Conservation (phyloP, 371 early-diverging fungal genomes). For the Circinella umbellata region DNA sequence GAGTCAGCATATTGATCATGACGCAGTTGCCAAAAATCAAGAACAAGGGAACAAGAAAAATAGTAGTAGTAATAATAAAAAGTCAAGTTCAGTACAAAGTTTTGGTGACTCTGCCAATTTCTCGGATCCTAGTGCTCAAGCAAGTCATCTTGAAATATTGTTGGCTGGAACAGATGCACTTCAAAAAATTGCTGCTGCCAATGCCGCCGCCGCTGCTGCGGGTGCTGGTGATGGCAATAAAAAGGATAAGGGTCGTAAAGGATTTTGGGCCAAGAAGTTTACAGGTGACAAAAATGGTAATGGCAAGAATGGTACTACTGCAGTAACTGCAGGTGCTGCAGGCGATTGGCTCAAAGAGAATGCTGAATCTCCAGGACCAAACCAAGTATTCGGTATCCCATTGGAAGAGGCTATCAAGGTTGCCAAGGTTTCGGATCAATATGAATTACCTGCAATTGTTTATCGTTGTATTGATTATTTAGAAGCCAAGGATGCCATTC, state of each 20-base stretch:
- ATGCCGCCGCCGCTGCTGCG: neutral
- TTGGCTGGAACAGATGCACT: neutral
- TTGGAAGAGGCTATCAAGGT: conserved; percentile 69
- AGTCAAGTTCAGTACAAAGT: too few relatives aligned
- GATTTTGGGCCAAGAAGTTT: conserved; percentile 33
- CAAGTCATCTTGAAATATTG: conserved; percentile 7
- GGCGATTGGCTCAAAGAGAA: conserved; percentile 12
- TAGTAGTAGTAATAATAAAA: conserved; percentile 1
- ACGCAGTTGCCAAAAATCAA: conserved; percentile 10
- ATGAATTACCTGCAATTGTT: conserved; percentile 89
- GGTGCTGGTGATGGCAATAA: conserved; percentile 20
- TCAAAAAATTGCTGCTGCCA: neutral
- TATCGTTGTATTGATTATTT: conserved; percentile 95
- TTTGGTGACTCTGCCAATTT: too few relatives aligned
- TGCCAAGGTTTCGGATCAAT: conserved; percentile 69
- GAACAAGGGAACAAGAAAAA: conserved; percentile 4
- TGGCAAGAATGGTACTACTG: conserved; percentile 2
- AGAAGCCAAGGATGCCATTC: conserved; percentile 77
- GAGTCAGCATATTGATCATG: conserved; percentile 47
- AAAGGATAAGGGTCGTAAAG: conserved; percentile 30
- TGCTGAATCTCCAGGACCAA: conserved; percentile 27
- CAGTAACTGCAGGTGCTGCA: too few relatives aligned
- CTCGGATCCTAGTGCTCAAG: conserved; percentile 2
- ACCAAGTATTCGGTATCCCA: conserved; percentile 76
- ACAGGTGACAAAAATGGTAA: conserved; percentile 7